phyloP scores from a whole-genome alignment of 1,139 yeast genomes.

The Scheffersomyces quercinus region DNA sequence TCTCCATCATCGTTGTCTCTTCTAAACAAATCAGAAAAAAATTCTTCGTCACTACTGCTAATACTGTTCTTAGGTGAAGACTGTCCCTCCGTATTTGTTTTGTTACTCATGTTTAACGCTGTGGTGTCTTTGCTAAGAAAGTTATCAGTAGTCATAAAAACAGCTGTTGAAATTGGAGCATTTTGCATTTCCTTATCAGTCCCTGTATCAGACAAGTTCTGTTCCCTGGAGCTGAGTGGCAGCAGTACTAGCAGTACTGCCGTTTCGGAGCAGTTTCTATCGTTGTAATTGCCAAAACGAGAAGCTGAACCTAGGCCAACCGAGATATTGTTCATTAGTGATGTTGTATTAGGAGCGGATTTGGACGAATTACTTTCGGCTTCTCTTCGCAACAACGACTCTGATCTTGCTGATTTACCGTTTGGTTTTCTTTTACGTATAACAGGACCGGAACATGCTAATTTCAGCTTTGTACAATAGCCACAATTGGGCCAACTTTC shows the following conservation, averaged over 20 bases:
- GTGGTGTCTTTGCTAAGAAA: neutral
- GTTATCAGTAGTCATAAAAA: neutral
- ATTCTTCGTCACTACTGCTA: neutral
- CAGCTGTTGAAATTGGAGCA: neutral
- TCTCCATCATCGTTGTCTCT: neutral
- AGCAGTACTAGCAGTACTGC: neutral
- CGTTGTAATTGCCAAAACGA: neutral
- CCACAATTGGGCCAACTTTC: conserved; percentile 4
- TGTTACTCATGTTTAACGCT: neutral
- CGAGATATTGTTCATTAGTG: neutral
- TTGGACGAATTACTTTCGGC: neutral
- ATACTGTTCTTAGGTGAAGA: neutral
- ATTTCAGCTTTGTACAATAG: conserved; percentile 1
- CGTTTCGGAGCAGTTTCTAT: neutral
- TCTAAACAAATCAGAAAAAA: neutral
- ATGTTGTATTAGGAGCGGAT: neutral
- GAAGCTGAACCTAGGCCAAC: neutral
- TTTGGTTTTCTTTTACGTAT: neutral
- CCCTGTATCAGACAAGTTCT: neutral
- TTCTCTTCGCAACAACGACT: neutral
- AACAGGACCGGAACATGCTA: neutral
- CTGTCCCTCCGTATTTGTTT: neutral
- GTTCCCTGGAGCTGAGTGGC: neutral
- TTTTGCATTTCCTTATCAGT: neutral
- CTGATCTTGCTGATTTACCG: neutral